Conservation (phyloP, 345 rosid genomes). For the Ceriops decandra region DNA sequence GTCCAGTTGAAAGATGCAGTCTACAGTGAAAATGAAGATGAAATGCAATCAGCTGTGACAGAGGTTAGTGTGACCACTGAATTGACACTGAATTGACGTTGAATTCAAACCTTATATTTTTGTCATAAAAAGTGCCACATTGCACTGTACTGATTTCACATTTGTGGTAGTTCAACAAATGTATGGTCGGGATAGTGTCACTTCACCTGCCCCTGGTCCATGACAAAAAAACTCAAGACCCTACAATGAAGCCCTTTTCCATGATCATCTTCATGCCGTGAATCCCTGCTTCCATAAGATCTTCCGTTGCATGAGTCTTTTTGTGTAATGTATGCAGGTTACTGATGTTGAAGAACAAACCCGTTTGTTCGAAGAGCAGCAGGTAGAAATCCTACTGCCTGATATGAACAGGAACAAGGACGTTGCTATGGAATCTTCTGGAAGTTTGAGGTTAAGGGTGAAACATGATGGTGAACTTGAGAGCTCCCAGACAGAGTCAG, state of each 20-base stretch:
- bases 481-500: constrained; percentile 6
- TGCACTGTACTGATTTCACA: no score
- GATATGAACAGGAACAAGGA: constrained; percentile 15
- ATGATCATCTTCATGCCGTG: no score
- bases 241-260: background rate
- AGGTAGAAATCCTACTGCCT: constrained; percentile 9
- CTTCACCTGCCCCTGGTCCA: background rate
- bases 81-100: background rate
- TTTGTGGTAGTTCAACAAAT: no score
- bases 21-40: constrained; percentile 34
- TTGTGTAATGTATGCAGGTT: constrained; percentile 30
- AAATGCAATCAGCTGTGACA: constrained; percentile 35
- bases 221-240: no score
- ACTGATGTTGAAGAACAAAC: constrained; percentile 15
- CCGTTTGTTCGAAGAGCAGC: constrained; percentile 12
- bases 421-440: constrained; percentile 15
- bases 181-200: background rate
- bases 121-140: no score
- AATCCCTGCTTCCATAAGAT: no score
- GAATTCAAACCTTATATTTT: no score
- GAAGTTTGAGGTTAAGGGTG: constrained; percentile 30
- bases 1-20: constrained; percentile 16
- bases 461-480: constrained; percentile 21
- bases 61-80: constrained; percentile 35
- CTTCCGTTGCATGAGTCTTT: no score